Conservation (phyloP, 805 yeast genomes). For the Candida ortonii region DNA sequence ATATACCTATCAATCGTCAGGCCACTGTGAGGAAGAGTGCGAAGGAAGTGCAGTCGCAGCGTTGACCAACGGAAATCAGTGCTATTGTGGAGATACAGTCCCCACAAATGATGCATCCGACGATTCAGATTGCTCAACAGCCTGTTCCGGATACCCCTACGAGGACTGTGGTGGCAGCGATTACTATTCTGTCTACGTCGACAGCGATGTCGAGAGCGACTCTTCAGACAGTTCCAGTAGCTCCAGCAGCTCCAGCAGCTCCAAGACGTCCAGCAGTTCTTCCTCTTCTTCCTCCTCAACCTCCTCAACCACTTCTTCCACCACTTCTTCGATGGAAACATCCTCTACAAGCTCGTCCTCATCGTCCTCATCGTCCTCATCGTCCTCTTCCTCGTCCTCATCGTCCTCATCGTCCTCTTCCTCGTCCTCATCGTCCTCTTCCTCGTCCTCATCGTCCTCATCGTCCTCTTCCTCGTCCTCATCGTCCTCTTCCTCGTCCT, state of each 20-base stretch:
- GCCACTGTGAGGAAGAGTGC: constrained; percentile 59
- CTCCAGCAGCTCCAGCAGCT: constrained; percentile 16
- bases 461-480: constrained; percentile 15
- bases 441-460: constrained; percentile 19
- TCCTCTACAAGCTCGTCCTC: constrained; percentile 15
- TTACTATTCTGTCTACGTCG: constrained; percentile 48
- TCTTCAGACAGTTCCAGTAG: constrained; percentile 3
- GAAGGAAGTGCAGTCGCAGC: constrained; percentile 46
- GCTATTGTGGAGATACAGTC: constrained; percentile 62
- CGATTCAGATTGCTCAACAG: constrained; percentile 39
- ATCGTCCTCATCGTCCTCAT: constrained; percentile 16
- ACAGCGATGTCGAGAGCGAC: constrained; percentile 15
- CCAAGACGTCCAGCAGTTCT: constrained; percentile 4
- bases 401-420: constrained; percentile 17
- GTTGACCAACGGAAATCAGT: constrained; percentile 47
- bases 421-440: constrained; percentile 19
- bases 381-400: constrained; percentile 12
- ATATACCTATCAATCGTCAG: constrained; percentile 58
- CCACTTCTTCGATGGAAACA: constrained; percentile 16
- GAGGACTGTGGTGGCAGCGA: constrained; percentile 61
- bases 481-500: constrained; percentile 14
- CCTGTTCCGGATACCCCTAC: constrained; percentile 60
- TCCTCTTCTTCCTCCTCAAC: constrained; percentile 19
- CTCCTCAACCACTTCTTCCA: constrained; percentile 17
- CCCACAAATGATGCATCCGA: constrained; percentile 30